Evolutionary conservation across 2,329 filamentous ascomycete species (phyloP), one percentile per base, ranked within the genome.

Genomic region (Fusarium fracticaudum): DNA sequence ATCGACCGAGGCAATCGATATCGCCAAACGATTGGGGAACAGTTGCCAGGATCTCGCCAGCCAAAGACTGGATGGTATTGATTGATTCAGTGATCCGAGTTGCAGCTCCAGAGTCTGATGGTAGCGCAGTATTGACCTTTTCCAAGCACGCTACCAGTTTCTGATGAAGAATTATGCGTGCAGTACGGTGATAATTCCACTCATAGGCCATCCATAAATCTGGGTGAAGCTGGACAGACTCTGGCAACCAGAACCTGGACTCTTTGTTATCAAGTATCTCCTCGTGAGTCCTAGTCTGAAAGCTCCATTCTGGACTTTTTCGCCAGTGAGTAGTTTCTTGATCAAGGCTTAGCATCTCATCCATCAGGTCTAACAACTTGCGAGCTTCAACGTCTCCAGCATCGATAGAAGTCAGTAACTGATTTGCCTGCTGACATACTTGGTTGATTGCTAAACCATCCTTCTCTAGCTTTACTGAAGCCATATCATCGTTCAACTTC

Each of bases 181-280:
- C 82, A 35, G 82, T 79, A 6, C 82, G 77, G 51, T 84, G 81
- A 54, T 84, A 84, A 53, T 84, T 83, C 81, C 82, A 84, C 65
- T 84, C 83, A 47, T 85, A 85, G 9, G 81, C 79, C 65, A 82
- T 83, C 83, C 83, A 84, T 1, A 84, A 59, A 70, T 84, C 83
- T 8, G 74, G 65, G 60, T 84, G 83, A 6, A 85, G 67, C 61
- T 84, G 76, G 15, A 84, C 67, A 2, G 64, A 76, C 4, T 75
- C 75, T 3, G 80, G 77, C 20, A 80, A 64, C 57, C 53, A 65
- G 7, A 37, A 47, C 1, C 38, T 53, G 8, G 33, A 43, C 22
- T 38, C 59, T 22, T 45, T 15, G 6, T 26, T 38, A 5, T 62
- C 71, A 3, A 58, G 57, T 18, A 80, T 60, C 6, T 80, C 75